Evolutionary conservation across 1,139 yeast species (phyloP), one percentile per base, ranked within the genome.

Genomic region (Taphrina confusa): DNA sequence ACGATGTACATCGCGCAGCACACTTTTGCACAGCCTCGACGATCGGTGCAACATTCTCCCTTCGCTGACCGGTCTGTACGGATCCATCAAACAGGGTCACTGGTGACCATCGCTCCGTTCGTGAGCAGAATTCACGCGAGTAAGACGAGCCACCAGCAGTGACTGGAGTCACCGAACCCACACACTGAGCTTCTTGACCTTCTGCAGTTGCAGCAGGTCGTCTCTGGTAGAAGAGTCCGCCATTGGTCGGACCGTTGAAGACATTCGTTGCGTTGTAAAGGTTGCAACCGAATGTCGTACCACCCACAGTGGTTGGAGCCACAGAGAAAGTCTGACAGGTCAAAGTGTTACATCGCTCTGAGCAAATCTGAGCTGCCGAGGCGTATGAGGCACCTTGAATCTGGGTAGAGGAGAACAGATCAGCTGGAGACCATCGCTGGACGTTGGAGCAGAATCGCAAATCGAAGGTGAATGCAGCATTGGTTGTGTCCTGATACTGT

Each of bases 181-280:
- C 49, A 22, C 58, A 54, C 45, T 54, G 58, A 8, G 49, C 51
- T 23, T 54, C 39, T 25, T 34, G 33, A 23, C 36, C 44, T 6
- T 9, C 4, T 1, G 36, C 22, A 27, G 30, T 40, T n/a, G 58
- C 36, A 12, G 58, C 50, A 4, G 58, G 42, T 16, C 33, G 51
- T 30, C 58, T 31, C 36, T 54, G 58, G 45, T 42, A 54, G 44
- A 54, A 54, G 42, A 54, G 58, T 16, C 58, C 58, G 28, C 58
- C 58, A 28, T 54, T 54, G 25, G 58, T 54, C 5, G 58, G 58
- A n/a, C 58, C 58, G 39, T 42, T 54, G 51, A 54, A 54, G 50
- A 54, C 58, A 27, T 42, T 54, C 6, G 51, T 46, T 12, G 58
- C 58, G 39, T 54, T 54, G 58, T 54, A 54, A 27, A 54, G 44